Base-by-base conservation (phyloP, 108 stramenopile species). In the Thalassiosira profunda region DNA sequence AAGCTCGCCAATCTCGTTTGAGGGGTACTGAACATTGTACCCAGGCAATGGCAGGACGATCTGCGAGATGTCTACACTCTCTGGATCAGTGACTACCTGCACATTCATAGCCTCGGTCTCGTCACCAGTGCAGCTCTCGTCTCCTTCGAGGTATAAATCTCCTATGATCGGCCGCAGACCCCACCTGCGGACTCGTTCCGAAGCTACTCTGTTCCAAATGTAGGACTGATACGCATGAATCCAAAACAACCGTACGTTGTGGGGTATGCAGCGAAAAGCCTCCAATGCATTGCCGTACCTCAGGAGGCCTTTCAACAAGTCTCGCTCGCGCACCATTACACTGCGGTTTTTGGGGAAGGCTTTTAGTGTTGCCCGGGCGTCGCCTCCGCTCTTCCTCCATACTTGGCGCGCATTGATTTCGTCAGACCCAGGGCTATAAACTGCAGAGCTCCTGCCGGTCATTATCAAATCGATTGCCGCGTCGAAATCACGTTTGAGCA, bases 31-130 rank as follows among this genome's bases (percentile, higher is more conserved):
- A 8, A 90, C 57, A 35, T 80, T 80, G 51, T 83, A 82, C 0
- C 93, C 93, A 11, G 87, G 86, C 12, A 95, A 67, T 9, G 93
- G 93, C 8, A 95, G 72, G 26, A 95, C 89, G 17, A 95, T 70
- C 66, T 88, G 76, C 21, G 9, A 38, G 31, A 86, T 64, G 26
- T 57, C 42, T 12, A 91, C 54, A 24, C 25, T 67, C 11, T 40
- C 21, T 25, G 63, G 70, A 33, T 76, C 65, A 20, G 12, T 56
- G 31, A 75, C 62, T 2, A 74, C 52, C 8, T 59, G 4, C 8
- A 75, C 54, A 51, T 56, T 23, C 20, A 49, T 11, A 6, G 44
- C 33, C 12, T 44, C n/a, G 12, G 70, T 63, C 3, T 66, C 42
- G 3, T 70, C 48, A 21, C 36, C 23, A 4, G 12, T 15, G 31